These are phyloP conservation scores for Botryococcus braunii DNA, from an alignment of 163 green algal species.

Conservation along the genomic window DNA sequence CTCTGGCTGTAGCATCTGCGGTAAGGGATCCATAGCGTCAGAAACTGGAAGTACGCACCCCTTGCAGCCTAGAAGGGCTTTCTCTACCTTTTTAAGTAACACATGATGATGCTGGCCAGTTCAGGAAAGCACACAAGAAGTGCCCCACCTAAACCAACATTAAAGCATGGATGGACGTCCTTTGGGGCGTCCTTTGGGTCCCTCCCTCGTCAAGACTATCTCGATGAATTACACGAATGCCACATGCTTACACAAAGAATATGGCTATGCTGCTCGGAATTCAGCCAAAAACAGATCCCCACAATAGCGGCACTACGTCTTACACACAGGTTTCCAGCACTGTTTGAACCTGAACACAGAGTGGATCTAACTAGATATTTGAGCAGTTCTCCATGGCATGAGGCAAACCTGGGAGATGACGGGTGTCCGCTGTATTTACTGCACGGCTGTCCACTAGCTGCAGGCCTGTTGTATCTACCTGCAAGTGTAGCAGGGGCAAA, in stretches of 20 bases:
- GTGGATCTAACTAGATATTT: neutral
- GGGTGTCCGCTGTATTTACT: slow-evolving; percentile 27
- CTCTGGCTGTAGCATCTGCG: slow-evolving; percentile 44
- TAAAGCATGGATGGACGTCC: too few relatives aligned
- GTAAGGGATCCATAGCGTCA: neutral
- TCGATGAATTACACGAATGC: too few relatives aligned
- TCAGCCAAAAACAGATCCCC: neutral
- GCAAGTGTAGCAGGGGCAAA: neutral
- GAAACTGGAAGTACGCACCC: neutral
- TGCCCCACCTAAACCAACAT: too few relatives aligned
- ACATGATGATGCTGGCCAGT: neutral
- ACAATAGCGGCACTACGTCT: too few relatives aligned
- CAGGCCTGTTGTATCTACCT: slow-evolving; percentile 60
- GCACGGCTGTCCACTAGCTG: slow-evolving; percentile 44
- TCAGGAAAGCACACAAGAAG: too few relatives aligned
- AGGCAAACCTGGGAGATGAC: slow-evolving; percentile 34
- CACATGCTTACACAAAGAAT: neutral
- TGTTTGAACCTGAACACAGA: neutral
- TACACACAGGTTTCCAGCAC: neutral
- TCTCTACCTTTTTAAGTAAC: neutral
- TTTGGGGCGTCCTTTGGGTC: too few relatives aligned
- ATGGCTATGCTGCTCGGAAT: neutral
- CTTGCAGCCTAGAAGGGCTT: neutral
- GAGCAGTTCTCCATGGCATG: neutral
- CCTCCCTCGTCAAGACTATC: too few relatives aligned